A percentile compares a stretch with the other conserved stretches of the same genome.
Conservation (phyloP, 2,329 filamentous ascomycete species). For the Ceratocystis papillata region DNA sequence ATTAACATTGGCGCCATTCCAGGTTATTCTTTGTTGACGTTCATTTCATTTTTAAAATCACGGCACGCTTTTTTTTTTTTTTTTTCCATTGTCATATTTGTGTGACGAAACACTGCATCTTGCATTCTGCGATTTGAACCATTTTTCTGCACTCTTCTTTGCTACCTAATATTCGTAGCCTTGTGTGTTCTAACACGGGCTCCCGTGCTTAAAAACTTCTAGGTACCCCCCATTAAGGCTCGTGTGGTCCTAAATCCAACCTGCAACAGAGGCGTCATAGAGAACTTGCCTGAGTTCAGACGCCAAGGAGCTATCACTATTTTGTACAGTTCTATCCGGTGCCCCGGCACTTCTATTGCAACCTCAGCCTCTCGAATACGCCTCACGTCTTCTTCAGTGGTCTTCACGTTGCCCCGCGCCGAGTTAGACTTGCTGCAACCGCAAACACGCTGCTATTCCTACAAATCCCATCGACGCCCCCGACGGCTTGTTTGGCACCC, state of each 20-base stretch:
- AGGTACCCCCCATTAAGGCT: neutral
- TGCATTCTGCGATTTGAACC: neutral
- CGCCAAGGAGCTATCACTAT: neutral
- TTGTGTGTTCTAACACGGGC: neutral
- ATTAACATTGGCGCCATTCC: neutral
- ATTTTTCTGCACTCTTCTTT: neutral
- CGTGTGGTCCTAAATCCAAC: neutral
- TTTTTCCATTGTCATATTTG: neutral
- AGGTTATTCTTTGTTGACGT: neutral
- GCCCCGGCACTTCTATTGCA: neutral
- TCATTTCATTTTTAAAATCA: neutral
- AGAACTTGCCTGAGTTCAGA: neutral
- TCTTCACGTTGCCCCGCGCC: neutral
- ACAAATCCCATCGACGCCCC: neutral
- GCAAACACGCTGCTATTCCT: constrained; percentile 5
- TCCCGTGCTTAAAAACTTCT: neutral
- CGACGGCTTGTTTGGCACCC: neutral
- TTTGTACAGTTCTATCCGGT: neutral
- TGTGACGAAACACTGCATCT: neutral
- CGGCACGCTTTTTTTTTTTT: neutral
- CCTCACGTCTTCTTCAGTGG: neutral
- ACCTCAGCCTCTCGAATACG: neutral
- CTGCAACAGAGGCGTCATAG: neutral
- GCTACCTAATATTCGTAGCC: neutral
- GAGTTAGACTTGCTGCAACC: neutral